Conservation (phyloP, 768 basidiomycete genomes). For the Russula olivacea region DNA sequence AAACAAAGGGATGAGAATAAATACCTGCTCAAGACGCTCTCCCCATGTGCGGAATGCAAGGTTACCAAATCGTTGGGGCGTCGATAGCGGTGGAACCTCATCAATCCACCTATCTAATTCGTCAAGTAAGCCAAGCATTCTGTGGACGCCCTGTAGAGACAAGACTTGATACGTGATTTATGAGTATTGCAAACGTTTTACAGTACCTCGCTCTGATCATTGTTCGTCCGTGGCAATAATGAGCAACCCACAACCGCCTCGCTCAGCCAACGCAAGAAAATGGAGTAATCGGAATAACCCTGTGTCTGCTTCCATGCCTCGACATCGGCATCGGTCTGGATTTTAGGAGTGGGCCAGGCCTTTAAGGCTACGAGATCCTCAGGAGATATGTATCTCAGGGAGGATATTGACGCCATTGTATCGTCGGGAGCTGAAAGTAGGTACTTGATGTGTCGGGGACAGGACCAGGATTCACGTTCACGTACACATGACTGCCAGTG, state of each 20-base stretch:
- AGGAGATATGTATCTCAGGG: slow-evolving; percentile 14
- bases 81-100: slow-evolving; percentile 66
- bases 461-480: too few relatives aligned
- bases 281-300: slow-evolving; percentile 66
- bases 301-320: slow-evolving; percentile 61
- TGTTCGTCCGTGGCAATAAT: slow-evolving; percentile 44
- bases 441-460: too few relatives aligned
- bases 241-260: slow-evolving; percentile 67
- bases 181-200: slow-evolving; percentile 13
- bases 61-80: slow-evolving; percentile 87
- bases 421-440: not conserved
- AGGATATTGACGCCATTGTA: slow-evolving; percentile 16
- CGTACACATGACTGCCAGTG: too few relatives aligned
- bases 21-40: slow-evolving; percentile 66
- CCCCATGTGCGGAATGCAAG: slow-evolving; percentile 87
- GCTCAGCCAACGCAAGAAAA: slow-evolving; percentile 71
- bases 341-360: slow-evolving; percentile 45
- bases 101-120: slow-evolving; percentile 69
- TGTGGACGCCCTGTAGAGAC: slow-evolving; percentile 41
- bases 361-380: slow-evolving; percentile 11
- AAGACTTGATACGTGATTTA: slow-evolving; percentile 10
- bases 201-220: slow-evolving; percentile 30
- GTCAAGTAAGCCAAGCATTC: slow-evolving; percentile 53
- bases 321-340: slow-evolving; percentile 69
- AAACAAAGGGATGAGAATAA: slow-evolving; percentile 17